Evolutionary conservation across 805 yeast genomes (phyloP).

Genomic region (Cyberlindnera nakhonratchasimensis): DNA sequence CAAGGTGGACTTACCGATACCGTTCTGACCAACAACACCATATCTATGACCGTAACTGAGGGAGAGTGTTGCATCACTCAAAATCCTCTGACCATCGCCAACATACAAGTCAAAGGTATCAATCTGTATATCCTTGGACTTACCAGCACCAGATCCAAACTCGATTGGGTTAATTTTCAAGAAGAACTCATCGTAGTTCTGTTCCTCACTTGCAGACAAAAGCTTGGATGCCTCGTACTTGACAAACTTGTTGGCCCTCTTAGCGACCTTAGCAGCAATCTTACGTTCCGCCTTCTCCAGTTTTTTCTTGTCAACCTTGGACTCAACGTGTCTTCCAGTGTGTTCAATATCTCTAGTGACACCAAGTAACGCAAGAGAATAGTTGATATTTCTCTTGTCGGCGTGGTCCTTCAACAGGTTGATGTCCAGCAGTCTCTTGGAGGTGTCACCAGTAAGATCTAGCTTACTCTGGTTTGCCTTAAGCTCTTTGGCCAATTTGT

Average conservation of each 20-base stretch:
- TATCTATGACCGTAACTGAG: slow-evolving; percentile 91
- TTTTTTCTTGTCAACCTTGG: slow-evolving; percentile 93
- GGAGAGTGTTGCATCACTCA: slow-evolving; percentile 82
- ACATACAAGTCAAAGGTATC: slow-evolving; percentile 93
- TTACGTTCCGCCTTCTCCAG: slow-evolving; percentile 96
- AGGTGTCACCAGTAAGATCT: slow-evolving; percentile 79
- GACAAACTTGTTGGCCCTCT: slow-evolving; percentile 75
- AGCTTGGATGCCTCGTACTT: slow-evolving; percentile 92
- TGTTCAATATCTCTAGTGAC: slow-evolving; percentile 85
- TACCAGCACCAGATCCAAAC: slow-evolving; percentile 85
- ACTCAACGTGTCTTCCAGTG: slow-evolving; percentile 86
- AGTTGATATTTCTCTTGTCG: slow-evolving; percentile 65
- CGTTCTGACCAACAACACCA: slow-evolving; percentile 98
- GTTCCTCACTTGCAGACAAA: slow-evolving; percentile 57
- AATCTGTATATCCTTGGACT: slow-evolving; percentile 92
- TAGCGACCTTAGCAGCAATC: slow-evolving; percentile 95
- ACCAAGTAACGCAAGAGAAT: slow-evolving; percentile 73
- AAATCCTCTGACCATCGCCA: slow-evolving; percentile 91
- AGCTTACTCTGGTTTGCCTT: slow-evolving; percentile 67
- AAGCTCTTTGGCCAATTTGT: slow-evolving; percentile 48
- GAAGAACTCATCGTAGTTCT: slow-evolving; percentile 92
- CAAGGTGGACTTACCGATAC: slow-evolving; percentile 98
- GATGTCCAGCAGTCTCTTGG: slow-evolving; percentile 79
- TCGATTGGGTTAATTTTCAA: slow-evolving; percentile 94
- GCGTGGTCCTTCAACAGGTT: slow-evolving; percentile 63